These are phyloP conservation scores for Pythium phragmitis DNA, from an alignment of 352 stramenopile species.

Conservation along the genomic window DNA sequence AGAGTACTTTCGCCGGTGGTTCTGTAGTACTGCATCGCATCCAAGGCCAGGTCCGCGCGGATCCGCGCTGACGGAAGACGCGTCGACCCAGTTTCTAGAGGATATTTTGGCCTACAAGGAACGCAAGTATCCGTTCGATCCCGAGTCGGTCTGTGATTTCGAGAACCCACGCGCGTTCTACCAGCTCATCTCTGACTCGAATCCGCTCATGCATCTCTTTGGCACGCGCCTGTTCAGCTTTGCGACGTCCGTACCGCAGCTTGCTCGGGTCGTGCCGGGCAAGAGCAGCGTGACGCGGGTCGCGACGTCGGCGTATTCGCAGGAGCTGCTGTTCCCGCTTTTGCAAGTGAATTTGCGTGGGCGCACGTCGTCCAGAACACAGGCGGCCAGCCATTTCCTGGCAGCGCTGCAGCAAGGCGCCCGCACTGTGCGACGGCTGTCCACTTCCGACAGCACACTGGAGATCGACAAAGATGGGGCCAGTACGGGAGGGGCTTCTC, in stretches of 20 bases:
- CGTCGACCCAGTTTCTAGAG: slow-evolving; percentile 64
- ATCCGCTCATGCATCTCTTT: slow-evolving; percentile 76
- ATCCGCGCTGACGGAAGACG: slow-evolving; percentile 49
- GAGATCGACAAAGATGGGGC: neutral
- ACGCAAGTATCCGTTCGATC: slow-evolving; percentile 73
- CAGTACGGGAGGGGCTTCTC: neutral
- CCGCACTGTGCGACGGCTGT: slow-evolving; percentile 2
- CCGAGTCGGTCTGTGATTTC: slow-evolving; percentile 70
- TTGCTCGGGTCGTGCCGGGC: slow-evolving; percentile 38
- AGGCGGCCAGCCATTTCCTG: slow-evolving; percentile 46
- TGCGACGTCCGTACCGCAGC: slow-evolving; percentile 47
- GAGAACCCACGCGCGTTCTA: slow-evolving; percentile 77
- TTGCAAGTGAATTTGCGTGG: slow-evolving; percentile 49
- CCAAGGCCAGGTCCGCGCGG: slow-evolving; percentile 4
- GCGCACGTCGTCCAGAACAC: slow-evolving; percentile 30
- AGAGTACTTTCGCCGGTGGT: slow-evolving; percentile 73
- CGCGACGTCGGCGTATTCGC: slow-evolving; percentile 32
- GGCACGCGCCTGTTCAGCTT: slow-evolving; percentile 73
- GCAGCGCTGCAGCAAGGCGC: slow-evolving; percentile 30
- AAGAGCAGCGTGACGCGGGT: slow-evolving; percentile 60
- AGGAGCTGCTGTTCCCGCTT: slow-evolving; percentile 42
- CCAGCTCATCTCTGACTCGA: slow-evolving; percentile 72
- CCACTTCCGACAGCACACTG: neutral
- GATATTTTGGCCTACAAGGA: slow-evolving; percentile 76
- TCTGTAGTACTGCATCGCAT: slow-evolving; percentile 31